Conservation (phyloP, 345 rosid genomes). For the Populus nigra region DNA sequence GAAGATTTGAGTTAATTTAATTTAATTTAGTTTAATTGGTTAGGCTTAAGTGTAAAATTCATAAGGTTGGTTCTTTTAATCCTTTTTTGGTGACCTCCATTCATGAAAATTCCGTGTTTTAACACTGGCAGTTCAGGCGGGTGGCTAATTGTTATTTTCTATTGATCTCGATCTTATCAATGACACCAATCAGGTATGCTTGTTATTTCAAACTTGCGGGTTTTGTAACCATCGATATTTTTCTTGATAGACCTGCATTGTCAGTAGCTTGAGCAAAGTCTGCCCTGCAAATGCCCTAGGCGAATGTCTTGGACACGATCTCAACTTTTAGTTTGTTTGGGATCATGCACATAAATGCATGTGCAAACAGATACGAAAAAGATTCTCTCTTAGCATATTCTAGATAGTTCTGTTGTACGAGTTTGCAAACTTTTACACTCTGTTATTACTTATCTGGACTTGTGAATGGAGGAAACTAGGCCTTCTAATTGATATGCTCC, state of each 20-base stretch:
- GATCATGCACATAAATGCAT: not conserved
- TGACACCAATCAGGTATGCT: conserved; percentile 88
- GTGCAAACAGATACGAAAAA: not conserved
- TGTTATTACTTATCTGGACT: not conserved
- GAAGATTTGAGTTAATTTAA: not conserved
- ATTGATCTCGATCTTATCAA: conserved; percentile 85
- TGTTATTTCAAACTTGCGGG: conserved; percentile 4
- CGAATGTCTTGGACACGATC: not conserved
- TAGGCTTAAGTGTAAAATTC: not conserved
- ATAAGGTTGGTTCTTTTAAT: conserved; percentile 1
- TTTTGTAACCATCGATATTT: not conserved
- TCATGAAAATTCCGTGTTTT: conserved; percentile 39
- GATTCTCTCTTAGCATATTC: not conserved
- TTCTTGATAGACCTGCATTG: not conserved
- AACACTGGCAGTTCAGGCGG: conserved; percentile 92
- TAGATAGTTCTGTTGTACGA: not conserved
- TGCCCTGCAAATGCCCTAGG: not conserved
- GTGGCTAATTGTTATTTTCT: conserved; percentile 96
- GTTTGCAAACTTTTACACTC: not conserved
- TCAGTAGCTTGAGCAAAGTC: not conserved
- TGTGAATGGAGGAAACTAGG: not conserved
- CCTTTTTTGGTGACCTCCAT: not conserved
- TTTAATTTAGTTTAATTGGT: not conserved
- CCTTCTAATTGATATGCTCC: not conserved
- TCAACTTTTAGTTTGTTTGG: not conserved